Evolutionary conservation across 176 grass and related monocot genomes (phyloP).

Genomic region (Eremochloa ophiuroides): DNA sequence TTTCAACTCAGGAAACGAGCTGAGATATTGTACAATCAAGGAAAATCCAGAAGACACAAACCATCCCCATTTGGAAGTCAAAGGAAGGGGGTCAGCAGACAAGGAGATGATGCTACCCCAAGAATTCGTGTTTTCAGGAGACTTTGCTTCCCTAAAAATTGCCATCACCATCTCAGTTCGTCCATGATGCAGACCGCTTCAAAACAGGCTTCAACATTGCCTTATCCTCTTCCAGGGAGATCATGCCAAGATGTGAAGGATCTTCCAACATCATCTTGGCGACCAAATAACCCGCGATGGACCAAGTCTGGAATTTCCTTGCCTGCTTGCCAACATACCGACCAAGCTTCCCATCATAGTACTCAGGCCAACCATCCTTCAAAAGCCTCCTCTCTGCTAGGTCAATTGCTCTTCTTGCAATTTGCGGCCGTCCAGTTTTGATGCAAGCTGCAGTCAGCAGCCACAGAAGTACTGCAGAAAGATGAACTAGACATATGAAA

Average conservation of each 20-base stretch:
- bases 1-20: constrained; percentile 37
- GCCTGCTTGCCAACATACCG: constrained; percentile 88
- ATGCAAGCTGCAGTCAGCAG: constrained; percentile 84
- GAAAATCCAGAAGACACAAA: constrained; percentile 38
- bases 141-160: constrained; percentile 36
- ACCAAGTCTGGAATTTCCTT: constrained; percentile 89
- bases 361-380: constrained; percentile 95
- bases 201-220: constrained; percentile 56
- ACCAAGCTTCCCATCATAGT: constrained; percentile 89
- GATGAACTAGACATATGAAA: not conserved
- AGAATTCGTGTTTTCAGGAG: constrained; percentile 30
- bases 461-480: constrained; percentile 77
- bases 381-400: constrained; percentile 61
- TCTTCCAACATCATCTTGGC: constrained; percentile 95
- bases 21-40: constrained; percentile 38
- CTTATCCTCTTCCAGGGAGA: constrained; percentile 65
- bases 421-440: constrained; percentile 77
- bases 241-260: constrained; percentile 68
- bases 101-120: constrained; percentile 16
- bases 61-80: constrained; percentile 18
- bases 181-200: constrained; percentile 77
- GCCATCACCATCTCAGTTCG: constrained; percentile 40
- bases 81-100: constrained; percentile 12
- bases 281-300: constrained; percentile 87
- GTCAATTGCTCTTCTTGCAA: constrained; percentile 74